Evolutionary conservation across 768 basidiomycete genomes (phyloP), one percentile per base, ranked within the genome.

Genomic region (Lactifluus subvellereus): DNA sequence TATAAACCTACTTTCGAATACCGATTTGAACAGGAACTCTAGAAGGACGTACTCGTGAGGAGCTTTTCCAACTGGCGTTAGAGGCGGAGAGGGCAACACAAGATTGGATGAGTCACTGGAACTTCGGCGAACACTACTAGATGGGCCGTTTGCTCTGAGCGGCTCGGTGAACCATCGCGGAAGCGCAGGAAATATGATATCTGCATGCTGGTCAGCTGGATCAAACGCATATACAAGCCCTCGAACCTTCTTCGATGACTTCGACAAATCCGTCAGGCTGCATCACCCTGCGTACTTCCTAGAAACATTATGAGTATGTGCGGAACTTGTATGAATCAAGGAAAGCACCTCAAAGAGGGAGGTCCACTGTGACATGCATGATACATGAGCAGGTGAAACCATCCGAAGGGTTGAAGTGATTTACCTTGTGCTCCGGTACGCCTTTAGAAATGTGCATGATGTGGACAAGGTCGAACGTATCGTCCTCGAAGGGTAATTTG

Each of bases 381-480:
- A 50, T 54, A 6, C 87, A 88, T 35, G 90, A 82, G 16, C 82
- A 88, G 65, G 77, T 78, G 50, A 20, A 38, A 20, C 30, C 6
- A 18, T 62, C 49, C 3, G 69, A 66, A 3, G 68, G 54, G 37
- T 69, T 52, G 18, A 66, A 59, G 18, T 33, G 30, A 50, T 48
- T 22, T 45, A 72, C 69, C 53, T 71, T 70, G 55, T 69, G 60
- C 54, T 89, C 88, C 7, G 88, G 87, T 40, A 90, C 81, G 13
- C 83, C 87, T 68, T 79, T 79, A 0, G 87, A 82, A 61, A 90
- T 81, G 54, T 77, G 75, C 62, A 82, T 79, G 55, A 91, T 81
- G 67, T 87, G 90, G n/a, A 91, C 83, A 71, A 88, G 83, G 72
- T 91, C 89, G 64, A 91, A 91, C 67, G 87, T 84, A 63, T 91